Percentiles rank a stretch among this genome's conserved stretches.
Evolutionary conservation across 805 yeast species (phyloP).

Genomic region (Candida hungchunana): DNA sequence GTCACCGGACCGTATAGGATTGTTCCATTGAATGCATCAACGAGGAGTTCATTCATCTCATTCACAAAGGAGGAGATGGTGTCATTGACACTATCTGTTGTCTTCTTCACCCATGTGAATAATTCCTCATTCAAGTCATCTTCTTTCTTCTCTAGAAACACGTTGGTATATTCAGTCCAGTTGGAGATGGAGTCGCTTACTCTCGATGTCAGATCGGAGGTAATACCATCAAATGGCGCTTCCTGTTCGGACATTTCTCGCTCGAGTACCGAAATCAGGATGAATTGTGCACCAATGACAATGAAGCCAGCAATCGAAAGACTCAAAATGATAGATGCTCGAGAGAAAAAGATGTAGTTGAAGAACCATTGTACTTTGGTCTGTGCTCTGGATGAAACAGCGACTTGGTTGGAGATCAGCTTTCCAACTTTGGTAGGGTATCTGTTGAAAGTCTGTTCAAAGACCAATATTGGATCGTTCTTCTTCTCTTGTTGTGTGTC

Average conservation of each 20-base stretch:
- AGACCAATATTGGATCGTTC: constrained; percentile 17
- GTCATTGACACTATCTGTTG: constrained; percentile 53
- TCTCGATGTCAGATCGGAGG: constrained; percentile 13
- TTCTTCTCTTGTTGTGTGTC: constrained; percentile 1
- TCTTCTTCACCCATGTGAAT: constrained; percentile 59
- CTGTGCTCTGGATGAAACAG: constrained; percentile 11
- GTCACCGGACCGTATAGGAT: constrained; percentile 59
- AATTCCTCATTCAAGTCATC: constrained; percentile 53
- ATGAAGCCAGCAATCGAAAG: constrained; percentile 56
- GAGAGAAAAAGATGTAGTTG: constrained; percentile 45
- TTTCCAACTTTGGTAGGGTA: constrained; percentile 22
- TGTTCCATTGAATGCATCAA: constrained; percentile 62
- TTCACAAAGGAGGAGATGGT: constrained; percentile 56
- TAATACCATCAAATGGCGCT: constrained; percentile 14
- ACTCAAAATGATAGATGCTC: constrained; percentile 45
- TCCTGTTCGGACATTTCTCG: constrained; percentile 11
- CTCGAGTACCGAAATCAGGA: constrained; percentile 36
- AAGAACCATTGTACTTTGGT: constrained; percentile 33
- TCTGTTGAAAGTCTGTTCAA: constrained; percentile 22
- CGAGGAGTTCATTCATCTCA: constrained; percentile 55
- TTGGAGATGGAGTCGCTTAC: constrained; percentile 31
- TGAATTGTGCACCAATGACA: constrained; percentile 49
- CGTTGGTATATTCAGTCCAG: constrained; percentile 60
- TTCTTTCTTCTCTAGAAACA: constrained; percentile 46
- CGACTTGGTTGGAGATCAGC: constrained; percentile 8